phyloP scores from a whole-genome alignment of 768 basidiomycete species.

The Fibroporia radiculosa region DNA sequence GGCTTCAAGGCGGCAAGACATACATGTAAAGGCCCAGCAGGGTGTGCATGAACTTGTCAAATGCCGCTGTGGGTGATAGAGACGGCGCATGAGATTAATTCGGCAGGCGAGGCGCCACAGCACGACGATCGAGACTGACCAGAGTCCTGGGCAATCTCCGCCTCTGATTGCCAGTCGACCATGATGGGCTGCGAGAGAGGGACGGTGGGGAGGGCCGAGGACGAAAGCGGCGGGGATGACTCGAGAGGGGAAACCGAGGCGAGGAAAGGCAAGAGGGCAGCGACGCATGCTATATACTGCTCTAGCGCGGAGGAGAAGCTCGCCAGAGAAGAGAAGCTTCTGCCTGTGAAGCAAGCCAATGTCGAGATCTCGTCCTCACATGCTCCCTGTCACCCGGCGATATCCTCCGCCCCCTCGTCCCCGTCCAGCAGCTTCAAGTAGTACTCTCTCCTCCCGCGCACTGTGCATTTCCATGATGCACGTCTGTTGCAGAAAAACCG shows the following conservation, averaged over 20 bases:
- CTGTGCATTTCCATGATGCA: too few species aligned
- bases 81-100: neutral
- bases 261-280: neutral
- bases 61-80: slow-evolving; percentile 24
- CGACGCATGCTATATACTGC: slow-evolving; percentile 2
- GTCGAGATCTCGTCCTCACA: neutral
- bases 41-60: slow-evolving; percentile 34
- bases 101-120: neutral
- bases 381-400: too few species aligned
- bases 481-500: too few species aligned
- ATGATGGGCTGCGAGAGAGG: slow-evolving; percentile 18
- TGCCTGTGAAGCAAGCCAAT: neutral
- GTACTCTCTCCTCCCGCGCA: too few species aligned
- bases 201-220: neutral
- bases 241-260: slow-evolving; percentile 3
- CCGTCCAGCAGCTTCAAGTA: too few species aligned
- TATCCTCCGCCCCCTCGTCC: too few species aligned
- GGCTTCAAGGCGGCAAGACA: slow-evolving; percentile 13
- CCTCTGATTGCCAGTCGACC: slow-evolving; percentile 34
- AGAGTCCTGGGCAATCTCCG: slow-evolving; percentile 28
- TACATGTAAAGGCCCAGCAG: slow-evolving; percentile 39
- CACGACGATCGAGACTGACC: slow-evolving; percentile 21
- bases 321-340: neutral
- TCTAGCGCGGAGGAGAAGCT: slow-evolving; percentile 1
- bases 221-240: slow-evolving; percentile 5